Conservation (phyloP, 2,329 filamentous ascomycete genomes). For the Curvularia sp. region DNA sequence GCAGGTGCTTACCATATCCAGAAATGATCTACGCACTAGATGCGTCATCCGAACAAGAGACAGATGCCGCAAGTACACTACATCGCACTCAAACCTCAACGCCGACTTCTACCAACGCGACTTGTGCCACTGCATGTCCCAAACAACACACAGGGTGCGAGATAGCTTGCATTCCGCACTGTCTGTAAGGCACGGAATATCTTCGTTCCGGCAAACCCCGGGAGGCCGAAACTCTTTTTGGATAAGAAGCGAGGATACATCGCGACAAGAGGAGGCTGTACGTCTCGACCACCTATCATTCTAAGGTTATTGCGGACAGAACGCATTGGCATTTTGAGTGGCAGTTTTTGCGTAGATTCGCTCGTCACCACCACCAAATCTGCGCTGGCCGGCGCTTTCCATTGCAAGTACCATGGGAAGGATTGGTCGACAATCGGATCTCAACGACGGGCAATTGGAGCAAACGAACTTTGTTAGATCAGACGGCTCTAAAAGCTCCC, state of each 20-base stretch:
- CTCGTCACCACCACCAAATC: background rate
- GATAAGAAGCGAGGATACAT: background rate
- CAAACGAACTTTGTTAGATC: background rate
- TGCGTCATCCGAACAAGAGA: conserved; percentile 5
- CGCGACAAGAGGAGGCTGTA: background rate
- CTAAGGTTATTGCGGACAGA: background rate
- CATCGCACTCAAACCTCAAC: background rate
- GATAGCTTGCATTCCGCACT: background rate
- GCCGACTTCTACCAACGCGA: background rate
- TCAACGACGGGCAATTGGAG: background rate
- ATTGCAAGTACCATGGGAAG: conserved; percentile 1
- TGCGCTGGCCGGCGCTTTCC: background rate
- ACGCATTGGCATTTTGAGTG: background rate
- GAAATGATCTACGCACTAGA: background rate
- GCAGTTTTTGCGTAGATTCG: background rate
- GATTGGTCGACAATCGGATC: conserved; percentile 1
- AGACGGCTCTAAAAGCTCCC: background rate
- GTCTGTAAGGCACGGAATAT: background rate
- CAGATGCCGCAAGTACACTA: background rate
- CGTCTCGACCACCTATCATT: background rate
- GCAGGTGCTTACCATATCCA: background rate
- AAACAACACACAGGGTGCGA: background rate
- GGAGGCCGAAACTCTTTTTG: background rate
- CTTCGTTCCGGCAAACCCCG: background rate
- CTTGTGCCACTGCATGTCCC: background rate